A percentile compares a stretch with the other conserved stretches of the same genome.
These are phyloP conservation scores for Cercospora canescens DNA, from an alignment of 2,329 filamentous ascomycete species.

Conservation along the genomic window DNA sequence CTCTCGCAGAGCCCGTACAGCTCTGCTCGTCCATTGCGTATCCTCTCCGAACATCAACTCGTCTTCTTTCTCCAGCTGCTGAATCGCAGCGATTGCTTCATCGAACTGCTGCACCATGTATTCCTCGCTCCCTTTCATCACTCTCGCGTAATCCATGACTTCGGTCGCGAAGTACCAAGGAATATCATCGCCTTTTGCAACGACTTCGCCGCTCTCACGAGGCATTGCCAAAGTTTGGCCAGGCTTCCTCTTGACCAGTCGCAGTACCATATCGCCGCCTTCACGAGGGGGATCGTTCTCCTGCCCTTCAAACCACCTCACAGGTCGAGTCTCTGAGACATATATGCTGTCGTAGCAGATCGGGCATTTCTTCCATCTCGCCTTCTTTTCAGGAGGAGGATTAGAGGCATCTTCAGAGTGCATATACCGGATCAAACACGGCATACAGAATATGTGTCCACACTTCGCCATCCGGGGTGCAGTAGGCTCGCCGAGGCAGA, in stretches of 20 bases:
- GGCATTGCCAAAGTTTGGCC: conserved; percentile 86
- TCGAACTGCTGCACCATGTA: conserved; percentile 86
- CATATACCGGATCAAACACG: conserved; percentile 95
- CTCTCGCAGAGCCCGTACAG: conserved; percentile 70
- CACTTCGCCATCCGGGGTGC: conserved; percentile 96
- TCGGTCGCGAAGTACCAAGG: conserved; percentile 96
- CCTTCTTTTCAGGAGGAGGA: conserved; percentile 63
- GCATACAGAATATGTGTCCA: conserved; percentile 93
- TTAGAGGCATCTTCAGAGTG: conserved; percentile 75
- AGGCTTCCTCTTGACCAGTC: conserved; percentile 77
- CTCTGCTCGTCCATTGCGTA: conserved; percentile 87
- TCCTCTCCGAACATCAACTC: conserved; percentile 91
- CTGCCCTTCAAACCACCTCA: conserved; percentile 88
- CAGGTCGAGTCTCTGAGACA: conserved; percentile 82
- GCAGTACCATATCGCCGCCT: conserved; percentile 85
- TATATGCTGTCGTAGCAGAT: conserved; percentile 95
- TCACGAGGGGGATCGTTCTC: conserved; percentile 77
- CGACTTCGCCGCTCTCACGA: conserved; percentile 72
- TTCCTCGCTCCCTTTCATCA: conserved; percentile 89
- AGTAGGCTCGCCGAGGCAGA: conserved; percentile 88
- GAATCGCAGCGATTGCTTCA: conserved; percentile 72
- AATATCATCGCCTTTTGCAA: conserved; percentile 71
- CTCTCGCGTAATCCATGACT: conserved; percentile 88
- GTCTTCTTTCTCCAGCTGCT: conserved; percentile 80
- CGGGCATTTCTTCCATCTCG: conserved; percentile 90